Evolutionary conservation across 805 yeast genomes (phyloP).

Genomic region (Wickerhamiella shivajii): DNA sequence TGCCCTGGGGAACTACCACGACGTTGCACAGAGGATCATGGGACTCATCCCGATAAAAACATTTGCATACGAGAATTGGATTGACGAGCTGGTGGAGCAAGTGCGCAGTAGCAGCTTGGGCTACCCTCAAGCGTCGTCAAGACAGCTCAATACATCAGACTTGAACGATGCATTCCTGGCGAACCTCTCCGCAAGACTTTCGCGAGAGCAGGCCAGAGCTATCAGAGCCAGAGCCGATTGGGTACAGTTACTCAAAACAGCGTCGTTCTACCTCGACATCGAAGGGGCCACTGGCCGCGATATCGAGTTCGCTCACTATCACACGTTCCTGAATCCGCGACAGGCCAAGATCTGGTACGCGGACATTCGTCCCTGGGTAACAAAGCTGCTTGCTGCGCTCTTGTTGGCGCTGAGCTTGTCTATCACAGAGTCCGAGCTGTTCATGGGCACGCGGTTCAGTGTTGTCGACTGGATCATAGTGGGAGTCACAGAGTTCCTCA

Average conservation of each 20-base stretch:
- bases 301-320: slow-evolving; percentile 18
- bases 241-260: slow-evolving; percentile 33
- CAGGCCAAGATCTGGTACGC: slow-evolving; percentile 30
- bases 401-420: slow-evolving; percentile 35
- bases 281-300: slow-evolving; percentile 25
- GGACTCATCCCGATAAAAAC: slow-evolving; percentile 35
- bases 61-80: slow-evolving; percentile 46
- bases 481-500: slow-evolving; percentile 28
- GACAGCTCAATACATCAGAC: slow-evolving; percentile 14
- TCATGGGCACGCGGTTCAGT: slow-evolving; percentile 55
- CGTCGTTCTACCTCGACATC: slow-evolving; percentile 43
- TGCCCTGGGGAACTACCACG: slow-evolving; percentile 44
- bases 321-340: slow-evolving; percentile 27
- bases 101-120: slow-evolving; percentile 15
- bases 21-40: slow-evolving; percentile 43
- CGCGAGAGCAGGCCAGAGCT: slow-evolving; percentile 36
- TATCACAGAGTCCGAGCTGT: slow-evolving; percentile 57
- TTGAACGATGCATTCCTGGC: slow-evolving; percentile 33
- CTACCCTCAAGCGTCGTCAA: slow-evolving; percentile 1
- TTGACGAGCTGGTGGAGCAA: slow-evolving; percentile 39
- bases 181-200: slow-evolving; percentile 37
- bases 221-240: slow-evolving; percentile 46
- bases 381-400: slow-evolving; percentile 31
- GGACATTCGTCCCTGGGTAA: slow-evolving; percentile 32
- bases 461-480: slow-evolving; percentile 38